Evolutionary conservation across 2,329 filamentous ascomycete species (phyloP).

Genomic region (Fusarium multiceps): DNA sequence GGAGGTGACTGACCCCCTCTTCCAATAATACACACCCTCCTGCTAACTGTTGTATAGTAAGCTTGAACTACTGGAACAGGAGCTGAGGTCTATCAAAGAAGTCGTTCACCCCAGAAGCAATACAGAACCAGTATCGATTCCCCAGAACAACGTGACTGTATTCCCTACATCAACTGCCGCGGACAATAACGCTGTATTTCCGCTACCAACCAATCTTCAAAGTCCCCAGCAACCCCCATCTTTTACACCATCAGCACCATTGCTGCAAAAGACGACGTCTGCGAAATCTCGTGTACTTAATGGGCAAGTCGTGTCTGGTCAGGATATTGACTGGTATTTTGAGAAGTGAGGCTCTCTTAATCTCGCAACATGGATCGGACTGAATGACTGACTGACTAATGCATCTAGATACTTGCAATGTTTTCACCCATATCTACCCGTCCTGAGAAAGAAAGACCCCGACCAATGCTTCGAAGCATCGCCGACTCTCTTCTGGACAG

Average conservation of each 20-base stretch:
- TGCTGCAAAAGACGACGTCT: slow-evolving; percentile 43
- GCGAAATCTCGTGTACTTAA: slow-evolving; percentile 58
- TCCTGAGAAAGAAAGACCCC: slow-evolving; percentile 61
- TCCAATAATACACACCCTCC: background rate
- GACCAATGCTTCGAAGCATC: slow-evolving; percentile 62
- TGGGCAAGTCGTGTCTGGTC: slow-evolving; percentile 60
- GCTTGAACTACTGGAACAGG: slow-evolving; percentile 65
- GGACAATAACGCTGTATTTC: slow-evolving; percentile 7
- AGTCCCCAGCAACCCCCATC: slow-evolving; percentile 7
- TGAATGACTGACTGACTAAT: background rate
- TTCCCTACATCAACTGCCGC: slow-evolving; percentile 37
- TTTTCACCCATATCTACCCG: slow-evolving; percentile 65
- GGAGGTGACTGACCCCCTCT: slow-evolving; percentile 52
- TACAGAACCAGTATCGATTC: slow-evolving; percentile 44
- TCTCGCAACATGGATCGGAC: background rate
- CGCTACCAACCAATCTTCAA: slow-evolving; percentile 18
- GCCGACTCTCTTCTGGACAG: slow-evolving; percentile 65
- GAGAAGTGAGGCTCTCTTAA: slow-evolving; percentile 54
- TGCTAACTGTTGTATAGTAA: slow-evolving; percentile 55
- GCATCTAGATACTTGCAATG: slow-evolving; percentile 61
- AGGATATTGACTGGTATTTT: slow-evolving; percentile 68
- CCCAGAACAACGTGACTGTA: slow-evolving; percentile 42
- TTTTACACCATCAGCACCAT: slow-evolving; percentile 4
- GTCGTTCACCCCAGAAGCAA: slow-evolving; percentile 54
- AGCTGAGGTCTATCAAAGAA: slow-evolving; percentile 66